Percentiles rank a stretch among this genome's conserved stretches.
phyloP scores from a whole-genome alignment of 345 rosid genomes.

The Populus davidiana region DNA sequence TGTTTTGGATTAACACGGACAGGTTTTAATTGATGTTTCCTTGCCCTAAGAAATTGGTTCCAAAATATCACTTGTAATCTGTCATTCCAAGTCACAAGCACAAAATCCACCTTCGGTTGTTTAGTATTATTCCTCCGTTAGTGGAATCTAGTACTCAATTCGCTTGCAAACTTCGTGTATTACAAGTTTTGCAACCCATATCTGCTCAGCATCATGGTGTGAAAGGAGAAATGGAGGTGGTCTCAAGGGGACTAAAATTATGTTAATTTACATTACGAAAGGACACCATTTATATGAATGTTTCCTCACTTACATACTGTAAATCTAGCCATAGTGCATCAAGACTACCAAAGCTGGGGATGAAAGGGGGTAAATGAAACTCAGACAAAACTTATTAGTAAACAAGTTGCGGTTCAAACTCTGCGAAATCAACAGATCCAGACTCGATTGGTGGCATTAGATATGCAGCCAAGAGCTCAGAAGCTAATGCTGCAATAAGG shows the following conservation, averaged over 20 bases:
- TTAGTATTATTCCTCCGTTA: background rate
- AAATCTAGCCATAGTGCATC: background rate
- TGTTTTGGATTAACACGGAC: no score
- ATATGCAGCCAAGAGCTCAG: slow-evolving; percentile 84
- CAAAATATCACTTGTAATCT: no score
- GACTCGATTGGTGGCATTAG: slow-evolving; percentile 95
- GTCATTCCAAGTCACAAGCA: no score
- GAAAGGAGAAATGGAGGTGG: background rate
- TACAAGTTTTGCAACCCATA: background rate
- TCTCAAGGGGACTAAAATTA: background rate
- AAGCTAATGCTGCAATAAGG: slow-evolving; percentile 59
- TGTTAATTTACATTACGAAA: background rate
- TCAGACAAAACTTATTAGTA: slow-evolving; percentile 40
- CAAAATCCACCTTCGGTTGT: no score
- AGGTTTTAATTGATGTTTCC: no score
- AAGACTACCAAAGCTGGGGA: slow-evolving; percentile 14
- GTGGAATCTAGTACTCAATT: background rate
- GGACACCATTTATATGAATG: background rate
- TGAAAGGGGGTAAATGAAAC: slow-evolving; percentile 6
- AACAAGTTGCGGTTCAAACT: slow-evolving; percentile 75
- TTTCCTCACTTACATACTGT: slow-evolving; percentile 1
- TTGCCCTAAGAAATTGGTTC: no score
- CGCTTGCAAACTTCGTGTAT: background rate
- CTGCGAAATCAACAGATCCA: slow-evolving; percentile 93
- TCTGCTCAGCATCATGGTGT: background rate